Evolutionary conservation across 306 rosid genomes (phyloP), one percentile per base, ranked within the genome.

Genomic region (Macrotyloma uniflorum): DNA sequence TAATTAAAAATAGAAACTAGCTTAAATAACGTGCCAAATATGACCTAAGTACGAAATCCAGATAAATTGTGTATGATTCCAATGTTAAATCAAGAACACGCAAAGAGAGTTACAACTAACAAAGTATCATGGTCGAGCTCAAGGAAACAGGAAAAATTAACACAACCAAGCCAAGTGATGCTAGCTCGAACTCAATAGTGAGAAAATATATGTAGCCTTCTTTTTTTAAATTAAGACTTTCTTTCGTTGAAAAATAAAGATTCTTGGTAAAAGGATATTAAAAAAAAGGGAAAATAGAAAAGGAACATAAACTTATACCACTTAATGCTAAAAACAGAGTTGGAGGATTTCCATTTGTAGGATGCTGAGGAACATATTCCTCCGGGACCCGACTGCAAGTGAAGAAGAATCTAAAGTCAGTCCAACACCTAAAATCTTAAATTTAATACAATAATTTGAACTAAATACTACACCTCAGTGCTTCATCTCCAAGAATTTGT

Each of bases 281-380:
- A 33, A 38, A 4, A 45, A 59, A 32, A 65, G 38, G 74, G 16
- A 65, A 67, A 64, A 67, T 46, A 72, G 69, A 43, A 65, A 68
- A 67, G 38, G 40, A 28, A 57, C 45, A 50, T 6, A 6, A n/a
- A 38, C 65, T 49, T 64, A 49, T 92, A 95, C 98, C 98, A 55
- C 72, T 91, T 67, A 95, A 63, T 12, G 79, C 96, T 77, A 95
- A 78, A 82, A 91, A 83, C 55, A 95, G 79, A 75, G 98, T 89
- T 55, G 98, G 98, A 72, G 98, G 98, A 81, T 95, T 95, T 83
- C 93, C 98, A 87, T 95, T 87, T 70, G 93, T 86, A 73, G 98
- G 96, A 86, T 86, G 78, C 83, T 95, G 98, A 76, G 95, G 84
- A 86, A 95, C 88, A 85, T 86, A 95, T 80, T 93, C 97, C 42